Percentiles rank a stretch among this genome's conserved stretches.
Conservation (phyloP, 495 filamentous ascomycete species). For the Trichoderma orchidacearum region DNA sequence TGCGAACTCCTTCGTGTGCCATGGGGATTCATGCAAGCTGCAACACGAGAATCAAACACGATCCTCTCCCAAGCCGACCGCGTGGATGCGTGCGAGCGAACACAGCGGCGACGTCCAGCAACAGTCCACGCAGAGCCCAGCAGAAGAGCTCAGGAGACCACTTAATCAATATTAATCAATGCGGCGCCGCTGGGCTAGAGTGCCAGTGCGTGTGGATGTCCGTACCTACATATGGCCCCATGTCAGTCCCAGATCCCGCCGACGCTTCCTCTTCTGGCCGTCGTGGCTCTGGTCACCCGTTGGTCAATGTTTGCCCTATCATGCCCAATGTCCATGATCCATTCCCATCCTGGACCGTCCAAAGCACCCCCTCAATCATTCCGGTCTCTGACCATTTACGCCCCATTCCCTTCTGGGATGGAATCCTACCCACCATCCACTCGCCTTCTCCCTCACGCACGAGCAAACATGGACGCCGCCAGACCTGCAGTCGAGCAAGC, state of each 20-base stretch:
- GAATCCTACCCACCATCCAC: not conserved
- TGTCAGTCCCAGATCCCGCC: not conserved
- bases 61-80: not conserved
- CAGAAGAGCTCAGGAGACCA: not conserved
- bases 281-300: not conserved
- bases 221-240: not conserved
- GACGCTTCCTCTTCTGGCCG: not conserved
- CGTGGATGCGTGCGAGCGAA: not conserved
- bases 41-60: not conserved
- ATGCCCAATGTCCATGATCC: not conserved
- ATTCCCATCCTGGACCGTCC: not conserved
- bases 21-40: not conserved
- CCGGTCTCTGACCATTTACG: not conserved
- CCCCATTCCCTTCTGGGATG: not conserved
- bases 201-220: not conserved
- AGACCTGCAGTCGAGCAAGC: not conserved
- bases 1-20: not conserved
- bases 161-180: not conserved
- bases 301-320: conserved; percentile 1
- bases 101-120: too few relatives aligned
- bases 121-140: too few relatives aligned
- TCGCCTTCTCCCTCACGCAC: too few relatives aligned
- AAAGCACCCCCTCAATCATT: not conserved
- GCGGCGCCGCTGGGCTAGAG: too few relatives aligned
- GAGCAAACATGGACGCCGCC: not conserved